Base-by-base conservation (phyloP, 164 flowering plant genomes). In the Taxillus chinensis region DNA sequence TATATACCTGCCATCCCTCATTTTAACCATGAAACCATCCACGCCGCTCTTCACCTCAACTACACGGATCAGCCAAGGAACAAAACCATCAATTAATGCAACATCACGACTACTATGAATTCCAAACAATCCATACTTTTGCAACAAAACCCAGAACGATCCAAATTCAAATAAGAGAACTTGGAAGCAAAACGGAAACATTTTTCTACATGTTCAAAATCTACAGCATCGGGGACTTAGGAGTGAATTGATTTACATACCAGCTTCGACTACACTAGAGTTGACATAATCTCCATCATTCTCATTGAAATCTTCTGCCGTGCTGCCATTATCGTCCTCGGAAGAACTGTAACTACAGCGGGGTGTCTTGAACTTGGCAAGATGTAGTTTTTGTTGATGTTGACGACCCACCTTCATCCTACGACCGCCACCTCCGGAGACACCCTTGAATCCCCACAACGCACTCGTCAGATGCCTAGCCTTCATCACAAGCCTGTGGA, bases 31-130 rank as follows among this genome's bases (percentile, higher is more conserved):
- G 73, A 87, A 95, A 49, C 99, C 99, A 59, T 91, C 99, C 16
- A 85, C 62, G 17, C 96, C 92, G 72, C 98, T 86, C 76, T 79
- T 87, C 78, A 95, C 96, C 82, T 95, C 98, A 82, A 91, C 99
- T 95, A 63, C 62, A 80, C 39, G 8, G 12, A 60, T 58, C 42
- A 67, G 68, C 12, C 64, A 64, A 64, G 42, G 45, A 7, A 15
- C 2, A 41, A 5, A 11, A 11, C 43, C 49, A 59, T 62, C 39
- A 62, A 37, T 15, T 46, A 62, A 41, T 53, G 16, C 41, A 8
- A 38, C 0, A 55, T 38, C 12, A n/a, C 10, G 13, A 49, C 13
- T 6, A 51, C 16, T 50, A 15, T 50, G 52, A 6, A 54, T 11
- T 3, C 39, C 7, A 5, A 10, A n/a, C 2, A 50, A 13, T 15